Conservation (phyloP, 2,329 filamentous ascomycete species). For the Beauveria medogensis region DNA sequence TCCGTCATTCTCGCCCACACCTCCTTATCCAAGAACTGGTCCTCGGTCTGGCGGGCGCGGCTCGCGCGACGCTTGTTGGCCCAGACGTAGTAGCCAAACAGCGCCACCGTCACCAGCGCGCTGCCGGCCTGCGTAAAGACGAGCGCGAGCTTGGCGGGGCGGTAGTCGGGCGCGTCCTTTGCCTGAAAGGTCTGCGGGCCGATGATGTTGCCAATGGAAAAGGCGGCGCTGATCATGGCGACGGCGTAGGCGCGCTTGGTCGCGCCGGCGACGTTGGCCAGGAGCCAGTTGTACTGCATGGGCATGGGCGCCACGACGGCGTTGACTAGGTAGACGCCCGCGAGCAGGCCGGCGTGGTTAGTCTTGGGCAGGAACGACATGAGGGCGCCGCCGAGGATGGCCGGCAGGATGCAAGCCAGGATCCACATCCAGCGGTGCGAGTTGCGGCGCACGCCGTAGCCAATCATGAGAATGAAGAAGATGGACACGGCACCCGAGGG, state of each 20-base stretch:
- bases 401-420: slow-evolving; percentile 35
- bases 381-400: slow-evolving; percentile 40
- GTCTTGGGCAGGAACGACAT: slow-evolving; percentile 43
- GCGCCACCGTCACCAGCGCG: background rate
- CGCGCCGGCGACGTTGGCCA: slow-evolving; percentile 35
- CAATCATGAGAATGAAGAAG: slow-evolving; percentile 24
- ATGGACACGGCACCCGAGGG: slow-evolving; percentile 8
- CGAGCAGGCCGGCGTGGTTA: slow-evolving; percentile 38
- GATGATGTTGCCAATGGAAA: slow-evolving; percentile 29
- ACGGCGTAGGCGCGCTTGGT: slow-evolving; percentile 11
- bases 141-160: slow-evolving; percentile 25
- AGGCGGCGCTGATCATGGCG: slow-evolving; percentile 15
- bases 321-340: slow-evolving; percentile 43
- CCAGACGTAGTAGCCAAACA: slow-evolving; percentile 41
- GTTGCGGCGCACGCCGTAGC: slow-evolving; percentile 27
- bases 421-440: slow-evolving; percentile 33
- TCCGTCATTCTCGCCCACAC: slow-evolving; percentile 46
- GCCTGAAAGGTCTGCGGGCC: slow-evolving; percentile 29
- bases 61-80: slow-evolving; percentile 34
- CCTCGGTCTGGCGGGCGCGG: slow-evolving; percentile 27
- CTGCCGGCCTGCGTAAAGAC: slow-evolving; percentile 6
- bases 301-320: slow-evolving; percentile 37
- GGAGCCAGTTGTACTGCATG: slow-evolving; percentile 34
- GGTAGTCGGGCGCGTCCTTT: slow-evolving; percentile 26
- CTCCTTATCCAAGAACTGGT: slow-evolving; percentile 32